Evolutionary conservation across 2,329 filamentous ascomycete genomes (phyloP), one percentile per base, ranked within the genome.

Genomic region (Fusarium oxysporum): DNA sequence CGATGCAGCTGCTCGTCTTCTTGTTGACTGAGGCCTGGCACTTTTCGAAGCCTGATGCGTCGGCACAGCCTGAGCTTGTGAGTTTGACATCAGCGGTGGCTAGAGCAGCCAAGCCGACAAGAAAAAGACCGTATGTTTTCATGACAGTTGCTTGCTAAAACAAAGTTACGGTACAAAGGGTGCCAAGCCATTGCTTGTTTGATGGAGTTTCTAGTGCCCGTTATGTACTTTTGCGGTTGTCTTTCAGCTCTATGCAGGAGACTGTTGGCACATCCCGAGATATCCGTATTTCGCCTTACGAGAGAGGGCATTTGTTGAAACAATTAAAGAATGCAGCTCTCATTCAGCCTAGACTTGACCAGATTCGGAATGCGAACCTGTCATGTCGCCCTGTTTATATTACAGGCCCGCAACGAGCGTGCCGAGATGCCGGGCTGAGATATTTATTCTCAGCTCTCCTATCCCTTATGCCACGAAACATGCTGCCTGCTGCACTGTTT

Each of bases 401-500:
- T 54, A 35, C 5, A 28, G 33, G 33, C 23, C 33, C 19, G 10
- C 23, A 54, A 16, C 6, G 2, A 17, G 33, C 23, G 19, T 54
- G 33, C 23, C 33, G 33, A 54, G 50, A 54, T 17, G 50, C 50
- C 33, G 33, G 23, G 7, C 33, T n/a, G 13, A 54, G 13, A 28
- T 28, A 9, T 54, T 53, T 40, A 5, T 38, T 41, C 19, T 38
- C 23, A 54, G 23, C 50, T 40, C 3, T 21, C 9, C 6, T 53
- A 21, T 37, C 8, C 13, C 13, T n/a, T 1, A 3, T 8, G 17
- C 0, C 4, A 38, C 9, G 9, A 38, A 38, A 3, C 13, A 11
- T 9, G 2, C 5, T n/a, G 9, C 2, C 33, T 21, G 4, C 12
- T 28, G 17, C 9, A 16, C 13, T 21, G 9, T 16, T 28, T 37